Base-by-base conservation (phyloP, 2,329 filamentous ascomycete genomes). In the Fusarium tanahbumbuense region DNA sequence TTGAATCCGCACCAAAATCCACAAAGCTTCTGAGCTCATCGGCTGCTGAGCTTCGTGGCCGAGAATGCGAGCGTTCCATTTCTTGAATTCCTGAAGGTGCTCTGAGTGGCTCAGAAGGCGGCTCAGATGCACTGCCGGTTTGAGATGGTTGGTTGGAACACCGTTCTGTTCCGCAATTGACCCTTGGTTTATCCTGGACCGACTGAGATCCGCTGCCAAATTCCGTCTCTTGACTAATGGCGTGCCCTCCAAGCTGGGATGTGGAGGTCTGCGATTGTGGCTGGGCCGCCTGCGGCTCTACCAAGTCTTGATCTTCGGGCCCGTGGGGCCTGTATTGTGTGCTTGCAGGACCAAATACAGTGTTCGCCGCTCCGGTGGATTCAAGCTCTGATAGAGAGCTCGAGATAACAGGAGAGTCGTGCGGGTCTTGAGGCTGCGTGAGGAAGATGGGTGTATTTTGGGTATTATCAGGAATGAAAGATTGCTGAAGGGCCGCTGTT, bases 211-310 rank as follows among this genome's bases (percentile, higher is more conserved):
- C 34, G 28, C 20, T 46, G 18, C 11, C 23, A 25, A n/a, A 34
- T 27, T 11, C n/a, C 11, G n/a, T 32, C 10, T 50, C 30, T 37
- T 58, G 60, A 20, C 67, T 73, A 10, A 64, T 57, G 23, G 45
- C 60, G 20, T 71, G 60, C 18, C 56, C 62, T 30, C 64, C 64
- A 8, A 58, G 45, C 28, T 56, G 67, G 20, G 60, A 56, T 12
- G 70, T 58, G 12, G 73, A 74, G 18, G 52, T 60, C 22, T 27
- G 65, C 30, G 46, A 49, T 18, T 75, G 41, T n/a, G 75, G 47
- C 49, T 79, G 78, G 42, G 77, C 75, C 56, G 74, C 77, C 61
- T 76, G 78, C 42, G 70, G 75, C 47, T 70, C 71, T 34, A 61
- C 48, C 20, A 32, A 37, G 16, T 30, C 45, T 20, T 27, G 47